Percentiles rank a stretch among this genome's conserved stretches.
These are phyloP conservation scores for Mangifera indica DNA, from an alignment of 345 rosid genomes.

Conservation along the genomic window DNA sequence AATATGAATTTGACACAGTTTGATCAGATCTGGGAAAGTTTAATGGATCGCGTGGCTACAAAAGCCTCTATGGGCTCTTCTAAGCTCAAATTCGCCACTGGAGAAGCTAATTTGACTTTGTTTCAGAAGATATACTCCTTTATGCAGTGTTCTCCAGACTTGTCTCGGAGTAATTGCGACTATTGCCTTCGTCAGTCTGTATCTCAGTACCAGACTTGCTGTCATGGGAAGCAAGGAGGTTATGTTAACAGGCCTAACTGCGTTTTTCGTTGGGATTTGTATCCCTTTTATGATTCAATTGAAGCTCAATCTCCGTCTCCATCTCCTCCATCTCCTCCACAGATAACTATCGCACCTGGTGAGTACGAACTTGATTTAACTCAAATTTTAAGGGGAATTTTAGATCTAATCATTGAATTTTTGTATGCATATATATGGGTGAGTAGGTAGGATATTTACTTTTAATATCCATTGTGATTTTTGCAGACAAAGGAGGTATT, in stretches of 20 bases:
- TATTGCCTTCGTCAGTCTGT: constrained; percentile 28
- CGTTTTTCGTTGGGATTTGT: constrained; percentile 45
- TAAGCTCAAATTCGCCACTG: constrained; percentile 37
- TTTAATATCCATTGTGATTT: not conserved
- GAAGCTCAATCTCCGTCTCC: not conserved
- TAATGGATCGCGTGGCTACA: constrained; percentile 19
- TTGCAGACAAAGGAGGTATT: constrained; percentile 7
- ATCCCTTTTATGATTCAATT: constrained; percentile 31
- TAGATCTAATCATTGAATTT: too few relatives aligned
- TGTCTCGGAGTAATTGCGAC: constrained; percentile 39
- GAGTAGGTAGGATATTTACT: too few relatives aligned
- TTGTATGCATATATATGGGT: not conserved
- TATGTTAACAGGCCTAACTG: constrained; percentile 43
- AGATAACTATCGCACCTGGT: not conserved
- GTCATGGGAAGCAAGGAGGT: constrained; percentile 42
- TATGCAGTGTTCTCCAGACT: constrained; percentile 59
- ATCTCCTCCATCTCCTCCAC: constrained; percentile 14
- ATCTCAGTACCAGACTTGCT: constrained; percentile 16
- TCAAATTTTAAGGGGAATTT: too few relatives aligned
- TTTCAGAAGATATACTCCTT: constrained; percentile 31
- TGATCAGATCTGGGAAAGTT: constrained; percentile 29
- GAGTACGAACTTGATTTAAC: not conserved
- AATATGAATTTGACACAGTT: constrained; percentile 26
- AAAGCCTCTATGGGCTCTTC: constrained; percentile 32
- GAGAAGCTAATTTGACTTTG: constrained; percentile 18